A percentile compares a stretch with the other conserved stretches of the same genome.
Conservation (phyloP, 345 rosid species). For the Sonneratia alba region DNA sequence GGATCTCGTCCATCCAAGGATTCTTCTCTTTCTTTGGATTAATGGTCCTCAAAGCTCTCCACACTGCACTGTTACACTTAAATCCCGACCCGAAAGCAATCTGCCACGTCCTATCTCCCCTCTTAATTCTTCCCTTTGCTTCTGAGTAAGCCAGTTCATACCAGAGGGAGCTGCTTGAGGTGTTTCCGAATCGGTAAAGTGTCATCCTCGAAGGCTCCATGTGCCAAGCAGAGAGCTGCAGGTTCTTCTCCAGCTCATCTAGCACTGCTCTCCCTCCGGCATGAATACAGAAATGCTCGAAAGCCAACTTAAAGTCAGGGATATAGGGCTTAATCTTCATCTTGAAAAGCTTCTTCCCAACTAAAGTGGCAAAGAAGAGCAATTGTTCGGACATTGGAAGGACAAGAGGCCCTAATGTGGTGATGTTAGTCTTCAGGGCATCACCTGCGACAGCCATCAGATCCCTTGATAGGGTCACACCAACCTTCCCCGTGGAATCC, state of each 20-base stretch:
- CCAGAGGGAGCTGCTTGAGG: conserved; percentile 5
- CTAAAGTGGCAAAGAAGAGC: conserved; percentile 1
- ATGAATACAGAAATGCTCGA: conserved; percentile 4
- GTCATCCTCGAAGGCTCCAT: conserved; percentile 4
- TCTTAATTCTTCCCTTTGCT: conserved; percentile 3
- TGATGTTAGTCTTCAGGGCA: conserved; percentile 6
- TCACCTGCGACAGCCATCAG: conserved; percentile 3
- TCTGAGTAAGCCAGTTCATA: conserved; percentile 5
- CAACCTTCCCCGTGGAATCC: conserved; percentile 1
- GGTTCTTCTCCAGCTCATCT: conserved; percentile 7
- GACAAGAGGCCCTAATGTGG: conserved; percentile 5
- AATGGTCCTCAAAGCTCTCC: conserved; percentile 4
- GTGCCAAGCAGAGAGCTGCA: conserved; percentile 4
- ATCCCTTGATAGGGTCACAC: conserved; percentile 1
- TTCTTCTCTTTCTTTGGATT: conserved; percentile 3
- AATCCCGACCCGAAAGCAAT: conserved; percentile 2
- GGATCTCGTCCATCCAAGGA: conserved; percentile 5
- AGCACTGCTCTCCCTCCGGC: conserved; percentile 4
- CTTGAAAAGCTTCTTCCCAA: conserved; percentile 5
- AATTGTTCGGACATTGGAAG: conserved; percentile 4
- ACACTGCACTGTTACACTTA: conserved; percentile 2
- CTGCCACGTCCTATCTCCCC: conserved; percentile 5
- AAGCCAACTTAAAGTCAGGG: conserved; percentile 3
- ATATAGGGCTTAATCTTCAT: conserved; percentile 4
- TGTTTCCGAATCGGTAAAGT: not conserved